Base-by-base conservation (phyloP, 352 stramenopile species). In the Pythium pectinolyticum region DNA sequence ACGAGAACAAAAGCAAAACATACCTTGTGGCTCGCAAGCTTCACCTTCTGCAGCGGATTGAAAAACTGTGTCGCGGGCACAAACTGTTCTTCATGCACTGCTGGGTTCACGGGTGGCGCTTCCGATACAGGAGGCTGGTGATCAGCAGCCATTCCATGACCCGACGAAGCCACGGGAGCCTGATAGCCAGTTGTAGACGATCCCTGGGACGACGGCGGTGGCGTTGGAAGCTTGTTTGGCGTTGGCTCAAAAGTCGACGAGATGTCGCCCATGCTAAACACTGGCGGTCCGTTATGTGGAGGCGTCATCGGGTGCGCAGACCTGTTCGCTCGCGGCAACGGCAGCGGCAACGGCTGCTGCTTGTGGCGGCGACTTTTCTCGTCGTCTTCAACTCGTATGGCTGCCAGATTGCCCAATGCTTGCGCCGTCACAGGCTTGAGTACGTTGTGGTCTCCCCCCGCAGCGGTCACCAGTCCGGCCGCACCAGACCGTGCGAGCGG, bases 371-470 rank as follows among this genome's bases (percentile, higher is more conserved):
- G 40, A 15, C 20, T 31, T 10, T 41, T 14, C 17, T 11, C 56
- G 43, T 27, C 43, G 15, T 3, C 19, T 27, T 53, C 9, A 28
- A 19, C 31, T 66, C 50, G 2, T 30, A 47, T 19, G 30, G 34
- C 41, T 19, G 41, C 20, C 22, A 24, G 1, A 30, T 30, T 48
- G 5, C 9, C 20, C 22, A 69, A 41, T 39, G 37, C 62, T 25
- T 63, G 46, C 5, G 62, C 39, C 17, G 48, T 69, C 20, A 69
- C 62, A 5, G 62, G 48, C 25, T 40, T 69, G 19, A 69, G 31
- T 6, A 69, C 62, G 19, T 69, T 69, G 25, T 63, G 39, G 41
- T 69, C 62, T 15, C 31, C n/a, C n/a, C n/a, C 40, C 9, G 62
- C 53, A 35, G 37, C 20, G 30, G 14, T 30, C 41, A 30, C 39